Evolutionary conservation across 1,284 basidiomycete species (phyloP), one percentile per base, ranked within the genome.

Genomic region (Gymnopus androsaceus): DNA sequence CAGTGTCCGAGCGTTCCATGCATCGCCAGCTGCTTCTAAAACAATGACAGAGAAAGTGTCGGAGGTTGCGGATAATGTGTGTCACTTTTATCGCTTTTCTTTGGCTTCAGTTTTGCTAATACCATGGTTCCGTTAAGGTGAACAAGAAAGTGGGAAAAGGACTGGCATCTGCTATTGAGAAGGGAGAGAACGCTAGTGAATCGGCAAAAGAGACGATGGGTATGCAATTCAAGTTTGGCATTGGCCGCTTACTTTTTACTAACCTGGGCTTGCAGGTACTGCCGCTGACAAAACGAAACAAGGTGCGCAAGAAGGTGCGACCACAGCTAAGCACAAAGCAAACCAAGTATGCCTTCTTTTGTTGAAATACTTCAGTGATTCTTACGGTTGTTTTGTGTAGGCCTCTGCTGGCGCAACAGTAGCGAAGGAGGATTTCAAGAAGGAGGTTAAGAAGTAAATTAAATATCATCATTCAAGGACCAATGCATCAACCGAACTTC

Each of bases 131-230:
- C 21, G 38, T n/a, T 12, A 56, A 88, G 85, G 76, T 87, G 1
- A 88, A 86, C 67, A 82, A 80, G 69, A 78, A 77, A 25, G 74
- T 87, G 8, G 85, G 85, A 1, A 67, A 79, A 59, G 78, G 78
- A 1, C 70, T 89, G 8, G 87, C 85, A 14, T 78, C 76, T 7
- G 85, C 84, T 0, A 82, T 89, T 57, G 86, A 85, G 58, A 82
- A 75, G 14, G 85, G 84, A 8, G 82, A 89, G 67, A 65, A 81
- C 55, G 81, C 76, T 11, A 77, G 83, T 1, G 69, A 79, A 61
- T 72, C 75, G 37, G 80, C 84, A 3, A 85, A 86, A 63, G 74
- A 85, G 57, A 75, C 74, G 0, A 17, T 87, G 8, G 77, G 87
- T 84, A 50, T 28, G 75, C 62, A 27, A 40, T 56, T 21, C 19